Base-by-base conservation (phyloP, 768 basidiomycete genomes). In the Tephrocybe sp. region DNA sequence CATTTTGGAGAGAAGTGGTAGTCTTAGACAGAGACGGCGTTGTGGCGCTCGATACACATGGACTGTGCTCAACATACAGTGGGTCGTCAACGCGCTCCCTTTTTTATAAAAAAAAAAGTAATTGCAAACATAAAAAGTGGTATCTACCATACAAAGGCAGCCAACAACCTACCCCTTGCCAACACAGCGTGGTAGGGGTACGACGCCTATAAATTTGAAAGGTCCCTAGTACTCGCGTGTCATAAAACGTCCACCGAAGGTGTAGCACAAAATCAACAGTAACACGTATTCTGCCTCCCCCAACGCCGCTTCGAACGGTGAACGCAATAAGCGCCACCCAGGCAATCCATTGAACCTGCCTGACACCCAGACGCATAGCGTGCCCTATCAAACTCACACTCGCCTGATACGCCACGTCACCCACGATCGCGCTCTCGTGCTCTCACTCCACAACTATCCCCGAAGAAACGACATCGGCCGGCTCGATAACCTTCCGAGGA, bases 191-290 rank as follows among this genome's bases (percentile, higher is more conserved):
- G 33, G 23, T 19, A 50, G 37, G 15, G 6, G 21, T 34, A 36
- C 21, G 30, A 11, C 33, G 4, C 43, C 43, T 31, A 21, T 34
- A 45, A 18, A 21, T 38, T 43, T 27, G 23, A 10, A 25, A 47
- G 45, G 36, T 54, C 49, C 45, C 45, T 50, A 29, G 45, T 15
- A 25, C 11, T 11, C 27, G 27, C 5, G 27, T 29, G 11, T 29
- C 41, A 34, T 19, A 12, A 15, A 34, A 21, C 31, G 18, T 40
- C 15, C 39, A 24, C 39, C 41, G 27, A 27, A 43, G 30, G 43
- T 25, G 43, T 27, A 48, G 42, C 42, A 55, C 38, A 43, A 51
- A 38, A 49, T 30, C 42, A 30, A 55, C 39, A 21, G 18, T 30
- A 29, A 19, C 42, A 36, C 15, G n/a, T 31, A 23, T 22, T 13